Conservation (phyloP, 2,329 filamentous ascomycete genomes). For the Penicillium sp. region DNA sequence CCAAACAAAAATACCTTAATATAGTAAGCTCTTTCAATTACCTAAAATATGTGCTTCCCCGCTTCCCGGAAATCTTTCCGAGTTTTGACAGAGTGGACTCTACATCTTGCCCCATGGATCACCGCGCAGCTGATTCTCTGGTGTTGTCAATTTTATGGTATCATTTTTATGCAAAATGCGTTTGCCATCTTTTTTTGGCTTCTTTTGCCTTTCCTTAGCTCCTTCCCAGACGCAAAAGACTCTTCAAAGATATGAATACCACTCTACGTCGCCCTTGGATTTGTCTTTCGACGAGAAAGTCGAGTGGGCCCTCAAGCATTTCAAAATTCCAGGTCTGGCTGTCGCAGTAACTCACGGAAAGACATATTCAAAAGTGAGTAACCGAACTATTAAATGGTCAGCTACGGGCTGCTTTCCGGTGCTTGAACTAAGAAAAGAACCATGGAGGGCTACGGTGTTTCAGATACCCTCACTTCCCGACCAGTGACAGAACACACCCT, state of each 20-base stretch:
- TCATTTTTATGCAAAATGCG: background rate
- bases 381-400: background rate
- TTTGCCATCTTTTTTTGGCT: background rate
- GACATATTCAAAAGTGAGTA: background rate
- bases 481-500: slow-evolving; percentile 4
- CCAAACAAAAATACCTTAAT: background rate
- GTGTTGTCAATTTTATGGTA: background rate
- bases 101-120: background rate
- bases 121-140: background rate
- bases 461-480: background rate
- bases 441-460: background rate
- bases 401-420: background rate
- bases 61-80: background rate
- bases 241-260: background rate
- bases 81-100: background rate
- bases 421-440: background rate
- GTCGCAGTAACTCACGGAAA: background rate
- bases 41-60: background rate
- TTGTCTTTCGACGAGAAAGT: background rate
- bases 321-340: background rate
- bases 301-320: background rate
- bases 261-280: background rate
- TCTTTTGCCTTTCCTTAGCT: background rate
- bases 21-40: background rate
- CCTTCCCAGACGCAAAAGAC: background rate